Evolutionary conservation across 257 asterid species (phyloP).

Genomic region (Solanum microdontum): DNA sequence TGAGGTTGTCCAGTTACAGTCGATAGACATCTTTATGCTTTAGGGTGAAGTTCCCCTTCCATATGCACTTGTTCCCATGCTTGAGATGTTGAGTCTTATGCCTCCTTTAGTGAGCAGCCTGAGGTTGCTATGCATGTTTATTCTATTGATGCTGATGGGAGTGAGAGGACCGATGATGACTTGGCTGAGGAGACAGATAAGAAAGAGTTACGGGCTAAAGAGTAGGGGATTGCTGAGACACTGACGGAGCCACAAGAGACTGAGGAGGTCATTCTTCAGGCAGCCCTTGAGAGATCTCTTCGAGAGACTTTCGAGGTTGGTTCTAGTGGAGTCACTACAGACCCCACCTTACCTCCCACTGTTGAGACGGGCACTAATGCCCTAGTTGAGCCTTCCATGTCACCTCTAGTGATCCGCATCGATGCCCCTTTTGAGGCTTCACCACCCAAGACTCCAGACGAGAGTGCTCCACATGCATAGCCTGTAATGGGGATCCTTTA

Average conservation of each 20-base stretch:
- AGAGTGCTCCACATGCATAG: neutral
- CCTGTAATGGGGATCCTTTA: neutral
- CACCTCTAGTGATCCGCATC: neutral
- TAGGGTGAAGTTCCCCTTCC: neutral
- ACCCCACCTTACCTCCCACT: neutral
- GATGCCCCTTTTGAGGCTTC: neutral
- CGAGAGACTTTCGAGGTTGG: neutral
- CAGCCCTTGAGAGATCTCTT: neutral
- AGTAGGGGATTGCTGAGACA: neutral
- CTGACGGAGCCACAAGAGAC: neutral
- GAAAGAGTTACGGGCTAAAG: neutral
- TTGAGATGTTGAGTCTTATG: neutral
- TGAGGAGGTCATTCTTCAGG: neutral
- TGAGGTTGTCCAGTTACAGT: neutral
- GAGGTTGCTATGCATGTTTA: neutral
- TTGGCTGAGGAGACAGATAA: neutral
- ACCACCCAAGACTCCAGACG: neutral
- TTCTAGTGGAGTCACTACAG: neutral
- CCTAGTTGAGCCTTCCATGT: neutral
- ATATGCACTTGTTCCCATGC: neutral
- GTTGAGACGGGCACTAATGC: accelerated
- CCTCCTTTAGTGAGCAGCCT: neutral
- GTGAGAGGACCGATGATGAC: neutral
- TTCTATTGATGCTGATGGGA: neutral
- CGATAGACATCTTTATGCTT: neutral